Conservation (phyloP, 306 rosid genomes). For the Prunus dulcis region DNA sequence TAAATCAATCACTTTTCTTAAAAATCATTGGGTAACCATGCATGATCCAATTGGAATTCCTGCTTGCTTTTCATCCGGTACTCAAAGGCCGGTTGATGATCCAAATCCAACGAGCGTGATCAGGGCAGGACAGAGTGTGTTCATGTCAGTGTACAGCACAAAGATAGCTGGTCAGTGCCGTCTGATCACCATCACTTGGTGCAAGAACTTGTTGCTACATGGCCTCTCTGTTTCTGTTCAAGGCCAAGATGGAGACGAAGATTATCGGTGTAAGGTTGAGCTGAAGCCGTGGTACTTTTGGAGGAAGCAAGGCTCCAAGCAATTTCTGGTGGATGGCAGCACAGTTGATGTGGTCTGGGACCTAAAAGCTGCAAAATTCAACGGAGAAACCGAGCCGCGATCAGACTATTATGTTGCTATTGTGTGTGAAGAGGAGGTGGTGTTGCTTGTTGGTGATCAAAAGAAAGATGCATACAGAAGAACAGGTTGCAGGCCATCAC, state of each 20-base stretch:
- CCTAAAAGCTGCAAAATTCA: conserved; percentile 70
- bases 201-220: conserved; percentile 73
- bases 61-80: conserved; percentile 63
- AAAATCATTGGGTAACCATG: conserved; percentile 34
- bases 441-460: conserved; percentile 67
- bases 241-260: conserved; percentile 46
- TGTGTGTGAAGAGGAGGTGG: conserved; percentile 70
- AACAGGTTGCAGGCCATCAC: conserved; percentile 66
- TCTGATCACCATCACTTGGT: conserved; percentile 79
- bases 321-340: conserved; percentile 57
- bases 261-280: conserved; percentile 70
- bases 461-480: conserved; percentile 69
- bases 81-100: conserved; percentile 39
- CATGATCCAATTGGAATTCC: conserved; percentile 76
- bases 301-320: conserved; percentile 85
- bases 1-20: neutral
- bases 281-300: conserved; percentile 94
- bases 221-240: conserved; percentile 76
- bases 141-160: conserved; percentile 65
- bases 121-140: conserved; percentile 64
- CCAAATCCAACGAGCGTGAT: conserved; percentile 43
- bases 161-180: conserved; percentile 73
- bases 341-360: conserved; percentile 74
- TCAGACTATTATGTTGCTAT: conserved; percentile 74
- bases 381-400: conserved; percentile 70